phyloP scores from a whole-genome alignment of 2,329 filamentous ascomycete species.

The Fusarium buxicola region DNA sequence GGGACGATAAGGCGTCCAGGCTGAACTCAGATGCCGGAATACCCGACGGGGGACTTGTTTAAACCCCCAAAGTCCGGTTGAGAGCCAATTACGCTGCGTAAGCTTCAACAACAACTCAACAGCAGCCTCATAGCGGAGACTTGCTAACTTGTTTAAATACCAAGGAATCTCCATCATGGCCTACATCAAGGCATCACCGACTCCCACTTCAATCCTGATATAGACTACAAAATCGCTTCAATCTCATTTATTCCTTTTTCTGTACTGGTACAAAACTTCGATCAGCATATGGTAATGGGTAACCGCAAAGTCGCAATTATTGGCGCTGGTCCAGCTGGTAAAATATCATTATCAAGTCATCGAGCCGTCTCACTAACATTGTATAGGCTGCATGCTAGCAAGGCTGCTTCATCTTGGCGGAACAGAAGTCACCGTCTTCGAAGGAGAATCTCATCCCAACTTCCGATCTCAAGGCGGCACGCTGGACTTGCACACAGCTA shows the following conservation, averaged over 20 bases:
- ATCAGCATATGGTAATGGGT: conserved; percentile 22
- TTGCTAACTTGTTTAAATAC: conserved; percentile 17
- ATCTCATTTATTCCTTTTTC: neutral
- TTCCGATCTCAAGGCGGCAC: conserved; percentile 63
- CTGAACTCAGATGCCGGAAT: conserved; percentile 25
- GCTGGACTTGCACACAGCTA: conserved; percentile 64
- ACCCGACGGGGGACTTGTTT: conserved; percentile 22
- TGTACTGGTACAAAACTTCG: neutral
- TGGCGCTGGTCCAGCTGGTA: conserved; percentile 48
- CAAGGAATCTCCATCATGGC: neutral
- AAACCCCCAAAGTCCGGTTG: conserved; percentile 18
- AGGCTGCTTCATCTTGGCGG: conserved; percentile 61
- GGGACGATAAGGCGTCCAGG: conserved; percentile 12
- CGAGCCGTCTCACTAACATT: conserved; percentile 11
- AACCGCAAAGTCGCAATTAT: conserved; percentile 45
- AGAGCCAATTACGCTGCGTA: neutral
- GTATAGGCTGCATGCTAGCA: conserved; percentile 51
- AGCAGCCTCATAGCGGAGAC: neutral
- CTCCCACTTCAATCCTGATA: neutral
- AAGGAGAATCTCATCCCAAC: conserved; percentile 58
- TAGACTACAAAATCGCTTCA: neutral
- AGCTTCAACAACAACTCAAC: conserved; percentile 2
- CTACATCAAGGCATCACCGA: neutral
- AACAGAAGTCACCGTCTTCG: conserved; percentile 62
- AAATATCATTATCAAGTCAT: neutral